These are phyloP conservation scores for Amanita jacksonii DNA, from an alignment of 768 basidiomycete species.

Conservation along the genomic window DNA sequence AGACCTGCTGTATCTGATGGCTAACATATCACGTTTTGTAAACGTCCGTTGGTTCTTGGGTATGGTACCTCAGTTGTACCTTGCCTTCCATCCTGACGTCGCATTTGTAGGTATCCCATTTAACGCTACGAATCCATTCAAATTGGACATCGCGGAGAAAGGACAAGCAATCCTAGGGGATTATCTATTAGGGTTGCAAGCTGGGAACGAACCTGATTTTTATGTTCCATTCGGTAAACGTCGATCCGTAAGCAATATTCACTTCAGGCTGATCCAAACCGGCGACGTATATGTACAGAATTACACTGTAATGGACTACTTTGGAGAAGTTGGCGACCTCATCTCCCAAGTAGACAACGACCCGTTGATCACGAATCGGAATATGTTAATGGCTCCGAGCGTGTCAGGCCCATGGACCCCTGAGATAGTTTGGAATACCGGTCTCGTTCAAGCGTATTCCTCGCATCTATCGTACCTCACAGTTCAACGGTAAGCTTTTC, in stretches of 20 bases:
- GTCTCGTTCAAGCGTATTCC: conserved; percentile 35
- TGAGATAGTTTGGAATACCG: conserved; percentile 37
- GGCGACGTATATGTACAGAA: not conserved
- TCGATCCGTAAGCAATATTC: conserved; percentile 21
- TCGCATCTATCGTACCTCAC: conserved; percentile 33
- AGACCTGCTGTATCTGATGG: conserved; percentile 59
- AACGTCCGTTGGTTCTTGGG: too few species aligned
- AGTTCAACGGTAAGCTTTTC: conserved; percentile 45
- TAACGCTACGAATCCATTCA: too few species aligned
- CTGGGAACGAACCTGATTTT: too few species aligned
- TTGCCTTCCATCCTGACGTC: not conserved
- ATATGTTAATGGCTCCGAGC: conserved; percentile 55
- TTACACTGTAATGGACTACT: conserved; percentile 34
- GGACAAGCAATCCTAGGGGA: too few species aligned
- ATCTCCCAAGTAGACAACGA: too few species aligned
- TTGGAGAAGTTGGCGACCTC: conserved; percentile 36
- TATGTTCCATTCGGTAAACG: conserved; percentile 39
- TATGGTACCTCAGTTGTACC: not conserved
- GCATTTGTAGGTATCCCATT: conserved; percentile 34
- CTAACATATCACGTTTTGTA: conserved; percentile 51
- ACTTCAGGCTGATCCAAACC: conserved; percentile 5
- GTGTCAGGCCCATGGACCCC: conserved; percentile 49
- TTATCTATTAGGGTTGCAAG: too few species aligned
- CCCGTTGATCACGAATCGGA: conserved; percentile 23
- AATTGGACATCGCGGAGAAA: too few species aligned